Conservation (phyloP, 768 basidiomycete genomes). For the Porphyrellus cyaneotinctus region DNA sequence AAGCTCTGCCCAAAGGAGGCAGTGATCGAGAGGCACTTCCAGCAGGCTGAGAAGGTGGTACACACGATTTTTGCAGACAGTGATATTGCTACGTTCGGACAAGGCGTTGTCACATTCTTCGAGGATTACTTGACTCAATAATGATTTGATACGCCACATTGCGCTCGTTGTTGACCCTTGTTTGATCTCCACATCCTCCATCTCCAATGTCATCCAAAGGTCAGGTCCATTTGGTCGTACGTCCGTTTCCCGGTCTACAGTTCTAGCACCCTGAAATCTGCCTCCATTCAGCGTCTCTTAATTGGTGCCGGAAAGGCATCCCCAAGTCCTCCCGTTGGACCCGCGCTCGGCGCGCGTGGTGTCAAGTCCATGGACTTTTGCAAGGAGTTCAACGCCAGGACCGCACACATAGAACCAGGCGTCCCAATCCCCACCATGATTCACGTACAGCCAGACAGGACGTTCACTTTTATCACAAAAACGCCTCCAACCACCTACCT, state of each 20-base stretch:
- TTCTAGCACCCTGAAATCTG: slow-evolving; percentile 12
- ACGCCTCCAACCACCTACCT: slow-evolving; percentile 89
- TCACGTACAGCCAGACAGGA: slow-evolving; percentile 89
- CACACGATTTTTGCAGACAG: slow-evolving; percentile 40
- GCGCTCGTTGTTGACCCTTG: slow-evolving; percentile 16
- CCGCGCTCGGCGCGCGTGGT: slow-evolving; percentile 94
- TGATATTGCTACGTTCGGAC: slow-evolving; percentile 41
- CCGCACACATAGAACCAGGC: slow-evolving; percentile 79
- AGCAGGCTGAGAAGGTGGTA: slow-evolving; percentile 33
- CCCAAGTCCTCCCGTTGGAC: slow-evolving; percentile 94
- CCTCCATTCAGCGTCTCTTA: slow-evolving; percentile 61
- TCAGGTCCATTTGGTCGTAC: slow-evolving; percentile 72
- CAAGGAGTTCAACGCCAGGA: slow-evolving; percentile 99
- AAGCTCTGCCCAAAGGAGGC: slow-evolving; percentile 32
- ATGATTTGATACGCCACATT: slow-evolving; percentile 14
- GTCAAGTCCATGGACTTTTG: slow-evolving; percentile 99
- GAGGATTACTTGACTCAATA: slow-evolving; percentile 27
- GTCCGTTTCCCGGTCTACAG: slow-evolving; percentile 28
- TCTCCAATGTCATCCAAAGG: slow-evolving; percentile 52
- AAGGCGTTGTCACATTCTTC: slow-evolving; percentile 37
- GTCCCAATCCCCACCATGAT: slow-evolving; percentile 91
- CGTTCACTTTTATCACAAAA: slow-evolving; percentile 91
- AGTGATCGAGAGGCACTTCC: slow-evolving; percentile 31
- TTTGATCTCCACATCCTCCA: slow-evolving; percentile 19
- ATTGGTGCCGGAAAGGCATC: slow-evolving; percentile 93